Evolutionary conservation across 1,284 basidiomycete genomes (phyloP).

Genomic region (Phlebopus sp.): DNA sequence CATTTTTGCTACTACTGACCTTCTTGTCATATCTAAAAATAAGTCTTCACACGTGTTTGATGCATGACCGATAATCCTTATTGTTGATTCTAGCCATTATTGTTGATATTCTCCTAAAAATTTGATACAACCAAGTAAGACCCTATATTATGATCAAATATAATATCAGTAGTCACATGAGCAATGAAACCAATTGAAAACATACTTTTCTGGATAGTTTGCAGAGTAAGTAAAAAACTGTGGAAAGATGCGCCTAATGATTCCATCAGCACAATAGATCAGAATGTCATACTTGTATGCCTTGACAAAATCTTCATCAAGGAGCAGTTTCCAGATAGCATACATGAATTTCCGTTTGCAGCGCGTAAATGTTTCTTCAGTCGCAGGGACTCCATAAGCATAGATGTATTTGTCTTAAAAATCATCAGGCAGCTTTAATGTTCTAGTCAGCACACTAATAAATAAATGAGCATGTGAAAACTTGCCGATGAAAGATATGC

Average conservation of each 20-base stretch:
- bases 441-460: constrained; percentile 8
- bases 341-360: constrained; percentile 19
- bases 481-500: constrained; percentile 29
- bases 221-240: constrained; percentile 28
- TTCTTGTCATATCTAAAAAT: background rate
- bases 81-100: background rate
- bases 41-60: background rate
- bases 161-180: background rate
- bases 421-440: constrained; percentile 20
- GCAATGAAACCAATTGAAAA: constrained; percentile 2
- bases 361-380: constrained; percentile 17
- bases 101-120: constrained; percentile 1
- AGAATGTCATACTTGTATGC: constrained; percentile 30
- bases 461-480: constrained; percentile 16
- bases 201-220: constrained; percentile 34
- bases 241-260: constrained; percentile 19
- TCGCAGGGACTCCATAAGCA: constrained; percentile 5
- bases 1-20: background rate
- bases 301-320: constrained; percentile 26
- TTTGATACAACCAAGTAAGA: constrained; percentile 14
- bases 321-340: constrained; percentile 18
- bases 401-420: constrained; percentile 16
- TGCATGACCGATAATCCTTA: background rate
- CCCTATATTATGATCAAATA: constrained; percentile 9
- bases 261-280: constrained; percentile 22